Evolutionary conservation across 1,139 yeast species (phyloP), one percentile per base, ranked within the genome.

Genomic region (Hemisphaericaspora xylanilytica): DNA sequence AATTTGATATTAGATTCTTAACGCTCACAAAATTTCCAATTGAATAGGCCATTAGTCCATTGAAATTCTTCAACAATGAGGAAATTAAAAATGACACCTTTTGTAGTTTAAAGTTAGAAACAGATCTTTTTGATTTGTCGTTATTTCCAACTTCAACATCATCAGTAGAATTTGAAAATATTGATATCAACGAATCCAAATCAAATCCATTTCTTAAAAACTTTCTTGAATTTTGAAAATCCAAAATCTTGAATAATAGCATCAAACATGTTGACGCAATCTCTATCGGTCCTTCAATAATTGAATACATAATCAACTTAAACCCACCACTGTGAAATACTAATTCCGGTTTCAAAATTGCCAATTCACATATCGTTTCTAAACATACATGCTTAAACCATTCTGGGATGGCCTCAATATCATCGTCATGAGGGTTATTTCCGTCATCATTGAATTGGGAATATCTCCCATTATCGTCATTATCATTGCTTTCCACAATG

Each of bases 301-400:
- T 64, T 17, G 78, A 63, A 32, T 75, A 75, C 20, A 87, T 67
- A 5, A 90, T 55, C 0, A 78, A 61, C 36, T 79, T 71, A 39
- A 85, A 68, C 0, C 92, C 90, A 22, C 85, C 87, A 18, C 85
- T 76, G 37, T 73, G 75, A 41, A 73, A 75, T 1, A 84, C 74
- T 18, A 79, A 58, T 31, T 70, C 73, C 0, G 97, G 94, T 28
- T 77, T 70, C 20, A 74, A 51, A 3, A 87, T 57, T 2, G 88
- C 67, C 1, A 83, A 59, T 54, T 90, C 97, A 33, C 88, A 75
- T 12, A 87, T 52, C 0, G 95, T 84, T 50, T 90, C 89, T 34
- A 79, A 55, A 41, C 85, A 73, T 26, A 81, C 63, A 17, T 65
- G 66, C 40, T 78, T 67, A 43, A 86, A 61, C 16, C 66, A 63